Evolutionary conservation across 106 monocot species (phyloP).

Genomic region (Dendrobium catenatum): DNA sequence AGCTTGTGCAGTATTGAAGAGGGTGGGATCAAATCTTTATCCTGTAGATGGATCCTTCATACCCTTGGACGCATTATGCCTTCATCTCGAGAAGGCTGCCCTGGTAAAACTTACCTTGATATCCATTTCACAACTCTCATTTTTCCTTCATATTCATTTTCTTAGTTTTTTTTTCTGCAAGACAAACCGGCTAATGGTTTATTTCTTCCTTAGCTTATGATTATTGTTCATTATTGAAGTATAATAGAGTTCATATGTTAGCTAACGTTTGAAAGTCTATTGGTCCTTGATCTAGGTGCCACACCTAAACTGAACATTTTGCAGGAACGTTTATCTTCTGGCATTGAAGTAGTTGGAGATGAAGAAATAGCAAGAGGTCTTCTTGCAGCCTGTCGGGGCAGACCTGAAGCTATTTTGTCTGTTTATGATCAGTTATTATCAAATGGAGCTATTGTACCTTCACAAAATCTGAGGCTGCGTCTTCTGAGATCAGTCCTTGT

Average conservation of each 20-base stretch:
- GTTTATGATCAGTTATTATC: slow-evolving; percentile 81
- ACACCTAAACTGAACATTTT: slow-evolving; percentile 2
- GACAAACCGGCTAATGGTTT: neutral
- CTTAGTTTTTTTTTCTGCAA: neutral
- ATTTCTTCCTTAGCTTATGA: neutral
- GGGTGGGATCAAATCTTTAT: slow-evolving; percentile 84
- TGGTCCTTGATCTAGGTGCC: neutral
- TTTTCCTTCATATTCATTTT: neutral
- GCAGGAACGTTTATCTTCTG: slow-evolving; percentile 65
- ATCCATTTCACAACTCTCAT: too few species aligned
- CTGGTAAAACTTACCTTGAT: slow-evolving; percentile 34
- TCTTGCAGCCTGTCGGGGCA: slow-evolving; percentile 73
- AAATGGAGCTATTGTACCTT: slow-evolving; percentile 63
- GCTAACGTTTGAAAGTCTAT: neutral
- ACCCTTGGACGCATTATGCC: slow-evolving; percentile 82
- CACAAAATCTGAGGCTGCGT: slow-evolving; percentile 57
- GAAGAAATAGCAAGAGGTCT: slow-evolving; percentile 93
- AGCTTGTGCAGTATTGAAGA: slow-evolving; percentile 82
- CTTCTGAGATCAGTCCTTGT: slow-evolving; percentile 71
- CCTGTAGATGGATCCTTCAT: slow-evolving; percentile 80
- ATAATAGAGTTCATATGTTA: too few species aligned
- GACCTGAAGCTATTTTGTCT: slow-evolving; percentile 59
- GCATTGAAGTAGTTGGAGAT: slow-evolving; percentile 74
- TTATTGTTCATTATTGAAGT: neutral
- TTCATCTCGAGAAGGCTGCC: slow-evolving; percentile 96